Conservation (phyloP, 805 yeast species). For the Saturnispora dispora region DNA sequence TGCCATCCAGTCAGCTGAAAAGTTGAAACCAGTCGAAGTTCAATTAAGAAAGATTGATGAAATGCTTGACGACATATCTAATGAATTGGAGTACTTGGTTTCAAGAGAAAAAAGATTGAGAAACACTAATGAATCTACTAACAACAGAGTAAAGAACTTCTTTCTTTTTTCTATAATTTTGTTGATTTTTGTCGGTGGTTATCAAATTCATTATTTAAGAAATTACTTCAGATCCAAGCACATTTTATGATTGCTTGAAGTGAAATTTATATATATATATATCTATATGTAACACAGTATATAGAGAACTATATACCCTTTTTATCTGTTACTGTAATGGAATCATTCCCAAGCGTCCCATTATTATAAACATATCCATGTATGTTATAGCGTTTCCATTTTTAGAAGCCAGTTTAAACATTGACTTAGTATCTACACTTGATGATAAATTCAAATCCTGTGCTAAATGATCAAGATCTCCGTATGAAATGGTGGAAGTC, state of each 20-base stretch:
- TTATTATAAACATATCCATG: slow-evolving; percentile 37
- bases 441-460: slow-evolving; percentile 23
- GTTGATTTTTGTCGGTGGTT: slow-evolving; percentile 70
- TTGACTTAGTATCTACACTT: slow-evolving; percentile 24
- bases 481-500: neutral
- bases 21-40: slow-evolving; percentile 86
- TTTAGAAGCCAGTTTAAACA: slow-evolving; percentile 36
- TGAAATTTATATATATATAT: neutral
- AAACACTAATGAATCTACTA: slow-evolving; percentile 95
- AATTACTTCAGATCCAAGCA: slow-evolving; percentile 85
- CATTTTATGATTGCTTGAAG: slow-evolving; percentile 39
- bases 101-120: slow-evolving; percentile 86
- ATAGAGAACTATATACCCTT: neutral
- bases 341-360: slow-evolving; percentile 39
- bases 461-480: slow-evolving; percentile 16
- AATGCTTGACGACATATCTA: slow-evolving; percentile 69
- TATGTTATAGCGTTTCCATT: slow-evolving; percentile 32
- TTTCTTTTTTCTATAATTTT: slow-evolving; percentile 60
- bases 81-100: slow-evolving; percentile 76
- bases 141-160: slow-evolving; percentile 84
- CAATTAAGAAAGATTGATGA: slow-evolving; percentile 84
- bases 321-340: neutral
- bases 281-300: neutral
- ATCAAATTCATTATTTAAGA: slow-evolving; percentile 91
- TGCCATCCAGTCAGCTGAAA: slow-evolving; percentile 84